Base-by-base conservation (phyloP, 331 rosid species). In the Malus hybrid region DNA sequence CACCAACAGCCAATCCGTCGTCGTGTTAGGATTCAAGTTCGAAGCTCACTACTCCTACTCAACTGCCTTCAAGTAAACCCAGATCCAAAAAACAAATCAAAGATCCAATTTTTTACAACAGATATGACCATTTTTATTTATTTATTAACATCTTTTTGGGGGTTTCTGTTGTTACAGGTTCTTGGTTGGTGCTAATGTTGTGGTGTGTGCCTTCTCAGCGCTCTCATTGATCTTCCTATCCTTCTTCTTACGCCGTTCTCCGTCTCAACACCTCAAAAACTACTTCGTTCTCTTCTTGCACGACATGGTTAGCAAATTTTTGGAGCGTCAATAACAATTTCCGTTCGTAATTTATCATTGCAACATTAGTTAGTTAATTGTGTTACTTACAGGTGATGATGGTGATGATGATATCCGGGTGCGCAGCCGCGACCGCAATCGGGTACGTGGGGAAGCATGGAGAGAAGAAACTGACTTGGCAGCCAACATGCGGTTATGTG, bases 391-490 rank as follows among this genome's bases (percentile, higher is more conserved):
- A 91, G 97, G 81, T 75, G 71, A 78, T 89, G 87, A 82, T 82
- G 79, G 50, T 84, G 75, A 24, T 91, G 80, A 71, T 82, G 70
- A 88, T 82, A 64, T 81, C 89, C 68, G 94, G 87, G 29, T 91
- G 97, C 69, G 87, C 92, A 5, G 97, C 93, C 2, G 91, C 83
- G 6, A 84, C 87, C 1, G 92, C 94, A 2, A 34, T 86, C 15
- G 95, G 97, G 2, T 86, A 86, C 50, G 88, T 91, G 77, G 87
- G 87, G 4, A 71, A 78, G 53, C 85, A 34, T 63, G 97, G 97
- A 15, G 89, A 91, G 70, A 28, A 78, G 0, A 87, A 80, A 19
- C 75, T 79, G 79, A 82, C 85, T 0, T 91, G 97, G 97, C 72
- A 2, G 28, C 52, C 91, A 3, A 65, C 90, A 0, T 91, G 97